phyloP scores from a whole-genome alignment of 768 basidiomycete species.

The Tricholoma sp. region DNA sequence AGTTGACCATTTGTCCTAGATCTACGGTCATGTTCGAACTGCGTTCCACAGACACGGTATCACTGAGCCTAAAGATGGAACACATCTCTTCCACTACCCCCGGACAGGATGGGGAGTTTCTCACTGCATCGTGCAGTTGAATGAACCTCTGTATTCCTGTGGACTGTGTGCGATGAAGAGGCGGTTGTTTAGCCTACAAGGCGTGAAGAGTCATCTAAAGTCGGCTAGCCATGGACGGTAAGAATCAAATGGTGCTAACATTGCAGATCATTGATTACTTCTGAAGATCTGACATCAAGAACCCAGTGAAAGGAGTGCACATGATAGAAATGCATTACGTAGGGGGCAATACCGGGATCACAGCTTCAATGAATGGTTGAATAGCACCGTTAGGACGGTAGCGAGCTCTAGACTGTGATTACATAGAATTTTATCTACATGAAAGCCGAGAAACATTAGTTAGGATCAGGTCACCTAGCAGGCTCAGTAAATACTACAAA shows the following conservation, averaged over 20 bases:
- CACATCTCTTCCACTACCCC: not conserved
- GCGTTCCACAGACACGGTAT: not conserved
- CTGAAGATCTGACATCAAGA: too few species aligned
- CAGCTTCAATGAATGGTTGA: not conserved
- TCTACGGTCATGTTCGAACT: not conserved
- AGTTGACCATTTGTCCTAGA: not conserved
- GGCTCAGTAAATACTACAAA: too few species aligned
- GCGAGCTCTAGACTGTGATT: too few species aligned
- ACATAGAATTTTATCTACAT: too few species aligned
- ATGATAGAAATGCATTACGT: not conserved
- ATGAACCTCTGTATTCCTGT: not conserved
- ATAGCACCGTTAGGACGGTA: too few species aligned
- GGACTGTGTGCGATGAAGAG: not conserved
- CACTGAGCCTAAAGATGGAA: not conserved
- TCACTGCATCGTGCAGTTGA: not conserved
- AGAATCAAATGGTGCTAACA: too few species aligned
- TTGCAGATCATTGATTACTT: too few species aligned
- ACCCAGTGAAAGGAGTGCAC: not conserved
- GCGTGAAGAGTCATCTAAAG: not conserved
- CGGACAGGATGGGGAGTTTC: not conserved
- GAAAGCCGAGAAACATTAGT: too few species aligned
- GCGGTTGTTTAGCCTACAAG: not conserved
- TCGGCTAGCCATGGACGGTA: too few species aligned
- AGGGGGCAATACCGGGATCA: not conserved
- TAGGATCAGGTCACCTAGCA: too few species aligned